Base-by-base conservation (phyloP, 73 alveolate genomes). In the Urostyla sp. region DNA sequence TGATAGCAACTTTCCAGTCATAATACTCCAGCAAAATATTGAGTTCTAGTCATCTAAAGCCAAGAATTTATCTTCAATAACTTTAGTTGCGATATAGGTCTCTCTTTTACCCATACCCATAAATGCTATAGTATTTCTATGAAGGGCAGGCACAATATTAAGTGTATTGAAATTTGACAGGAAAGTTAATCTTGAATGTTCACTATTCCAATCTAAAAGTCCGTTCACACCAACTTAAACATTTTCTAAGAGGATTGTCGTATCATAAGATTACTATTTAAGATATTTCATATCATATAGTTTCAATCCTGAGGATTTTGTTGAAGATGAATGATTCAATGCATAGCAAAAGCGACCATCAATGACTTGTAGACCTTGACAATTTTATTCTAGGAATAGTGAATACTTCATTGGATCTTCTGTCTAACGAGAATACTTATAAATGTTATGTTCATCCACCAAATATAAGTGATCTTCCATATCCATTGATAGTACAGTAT, bases 41-140 rank as follows among this genome's bases (percentile, higher is more conserved):
- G 5, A 11, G 54, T 30, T 49, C 6, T 69, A 18, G 24, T 48
- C 49, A 28, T 49, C 55, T 48, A 69, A 69, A n/a, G 83, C 83
- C 13, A 46, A 3, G 34, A 69, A 69, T 28, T 49, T 45, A 26
- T 31, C 83, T 8, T 48, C 18, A 15, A 60, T 8, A 8, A 60
- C 34, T 60, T 34, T 60, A 11, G 77, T 60, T 27, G 66, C 80
- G 35, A 66, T 4, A 28, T 66, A 66, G 24, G 37, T 35, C 20
- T 6, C 6, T 43, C 80, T 6, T 26, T 43, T 44, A 6, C 26
- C 28, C 80, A 66, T 66, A 16, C 80, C 80, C 6, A 66, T 66
- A 45, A 66, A 66, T 37, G 80, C 6, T 2, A 45, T 66, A 4
- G 80, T 66, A 45, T 66, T 66, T 66, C 83, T 69, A 69, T 69